Percentiles rank a stretch among this genome's conserved stretches.
These are phyloP conservation scores for Xylaria sp. DNA, from an alignment of 2,329 filamentous ascomycete genomes.

Conservation along the genomic window DNA sequence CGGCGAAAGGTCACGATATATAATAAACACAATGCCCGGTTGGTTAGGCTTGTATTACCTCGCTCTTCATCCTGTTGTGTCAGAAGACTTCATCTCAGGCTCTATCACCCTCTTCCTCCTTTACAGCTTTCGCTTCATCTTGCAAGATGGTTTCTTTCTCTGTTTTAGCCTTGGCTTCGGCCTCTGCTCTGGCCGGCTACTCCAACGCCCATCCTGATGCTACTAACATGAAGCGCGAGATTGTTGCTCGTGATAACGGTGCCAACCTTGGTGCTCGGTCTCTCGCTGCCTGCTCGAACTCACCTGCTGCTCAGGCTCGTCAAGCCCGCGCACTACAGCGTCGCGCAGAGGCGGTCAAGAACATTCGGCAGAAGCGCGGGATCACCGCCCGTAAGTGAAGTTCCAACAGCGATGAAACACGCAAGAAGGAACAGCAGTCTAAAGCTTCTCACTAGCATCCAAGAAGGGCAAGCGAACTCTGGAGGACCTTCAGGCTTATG, in stretches of 20 bases:
- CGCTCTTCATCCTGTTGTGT: background rate
- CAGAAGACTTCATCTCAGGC: background rate
- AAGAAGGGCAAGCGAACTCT: slow-evolving; percentile 43
- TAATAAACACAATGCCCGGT: background rate
- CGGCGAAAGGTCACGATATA: background rate
- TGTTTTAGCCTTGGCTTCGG: slow-evolving; percentile 30
- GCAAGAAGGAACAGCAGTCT: background rate
- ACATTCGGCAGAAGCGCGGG: slow-evolving; percentile 47
- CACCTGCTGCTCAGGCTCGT: slow-evolving; percentile 46
- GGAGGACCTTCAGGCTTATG: slow-evolving; percentile 43
- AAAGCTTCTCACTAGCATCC: slow-evolving; percentile 27
- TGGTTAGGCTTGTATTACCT: background rate
- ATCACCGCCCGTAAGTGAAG: slow-evolving; percentile 38
- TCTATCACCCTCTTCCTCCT: background rate
- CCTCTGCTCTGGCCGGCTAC: slow-evolving; percentile 32
- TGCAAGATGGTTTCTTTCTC: slow-evolving; percentile 35
- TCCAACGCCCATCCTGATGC: slow-evolving; percentile 41
- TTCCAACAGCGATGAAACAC: background rate
- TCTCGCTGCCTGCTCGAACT: slow-evolving; percentile 48
- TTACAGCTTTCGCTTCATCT: too few species aligned
- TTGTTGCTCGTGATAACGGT: slow-evolving; percentile 42
- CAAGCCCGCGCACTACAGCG: slow-evolving; percentile 49
- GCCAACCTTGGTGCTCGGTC: slow-evolving; percentile 45
- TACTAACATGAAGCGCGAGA: slow-evolving; percentile 42
- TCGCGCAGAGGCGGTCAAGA: slow-evolving; percentile 46